Base-by-base conservation (phyloP, 768 basidiomycete species). In the Ramaria rubella region DNA sequence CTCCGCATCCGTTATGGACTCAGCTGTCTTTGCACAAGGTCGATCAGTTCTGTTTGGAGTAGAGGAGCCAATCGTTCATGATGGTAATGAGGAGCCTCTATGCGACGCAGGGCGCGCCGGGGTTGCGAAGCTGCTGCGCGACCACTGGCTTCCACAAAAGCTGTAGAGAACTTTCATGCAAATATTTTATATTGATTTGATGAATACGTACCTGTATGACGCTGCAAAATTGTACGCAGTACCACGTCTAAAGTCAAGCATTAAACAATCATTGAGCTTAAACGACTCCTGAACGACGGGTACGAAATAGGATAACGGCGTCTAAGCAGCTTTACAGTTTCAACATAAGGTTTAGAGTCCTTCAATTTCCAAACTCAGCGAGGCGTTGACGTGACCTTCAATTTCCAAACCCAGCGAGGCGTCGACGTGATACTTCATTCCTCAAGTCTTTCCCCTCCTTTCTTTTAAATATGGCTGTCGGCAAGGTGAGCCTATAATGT, bases 71-170 rank as follows among this genome's bases (percentile, higher is more conserved):
- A 59, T 51, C 34, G 27, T 38, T 51, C 31, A 48, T 49, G 23
- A 42, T 17, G 40, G 23, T 2, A 21, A 2, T 42, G 14, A 42
- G 7, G 24, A 9, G 46, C 11, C n/a, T 24, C 26, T 80, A 23
- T 68, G 72, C 17, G 67, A 66, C n/a, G 79, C 73, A 5, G 87
- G 89, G 67, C 26, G n/a, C 21, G 73, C 72, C 49, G 82, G 85
- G 65, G 86, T 89, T 7, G 85, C 76, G 12, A 78, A 69, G 55
- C 67, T 62, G 46, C 65, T 89, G 59, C 77, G 70, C 51, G 75
- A 73, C 26, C 86, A 90, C 64, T 90, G 87, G 87, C 70, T 75
- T 24, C 87, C 83, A 0, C 79, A 83, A 55, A 78, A 72, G 58
- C 69, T 81, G 40, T 86, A 48, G 46, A 9, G 27, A 40, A 40